Conservation (phyloP, 148 eudicot genomes). For the Selenicereus undatus region DNA sequence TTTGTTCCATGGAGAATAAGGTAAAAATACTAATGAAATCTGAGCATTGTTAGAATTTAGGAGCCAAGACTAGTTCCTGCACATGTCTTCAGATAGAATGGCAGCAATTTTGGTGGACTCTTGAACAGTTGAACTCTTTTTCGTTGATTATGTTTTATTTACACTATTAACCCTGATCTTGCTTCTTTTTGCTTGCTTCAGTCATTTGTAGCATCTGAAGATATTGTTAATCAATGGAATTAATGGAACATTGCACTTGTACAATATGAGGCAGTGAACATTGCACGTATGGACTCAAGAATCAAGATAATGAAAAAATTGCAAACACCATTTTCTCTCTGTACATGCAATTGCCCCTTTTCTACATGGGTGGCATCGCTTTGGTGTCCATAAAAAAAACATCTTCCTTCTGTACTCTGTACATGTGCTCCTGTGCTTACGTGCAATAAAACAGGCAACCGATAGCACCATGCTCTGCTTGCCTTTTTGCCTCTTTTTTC, state of each 20-base stretch:
- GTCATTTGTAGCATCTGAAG: not conserved
- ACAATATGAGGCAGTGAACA: slow-evolving; percentile 5
- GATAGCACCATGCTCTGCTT: not conserved
- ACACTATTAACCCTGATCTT: not conserved
- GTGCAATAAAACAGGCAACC: not conserved
- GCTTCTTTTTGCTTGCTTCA: not conserved
- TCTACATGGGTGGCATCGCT: no score
- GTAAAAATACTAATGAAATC: slow-evolving; percentile 29
- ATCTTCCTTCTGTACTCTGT: no score
- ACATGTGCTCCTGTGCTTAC: not conserved
- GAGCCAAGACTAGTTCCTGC: not conserved
- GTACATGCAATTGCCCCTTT: not conserved
- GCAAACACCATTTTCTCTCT: not conserved
- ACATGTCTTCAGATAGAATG: not conserved
- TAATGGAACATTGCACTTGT: not conserved
- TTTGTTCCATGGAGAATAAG: slow-evolving; percentile 98
- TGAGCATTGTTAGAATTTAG: not conserved
- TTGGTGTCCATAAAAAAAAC: no score
- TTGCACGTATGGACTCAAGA: not conserved
- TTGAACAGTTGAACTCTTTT: not conserved
- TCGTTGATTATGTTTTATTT: not conserved
- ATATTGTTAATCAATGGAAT: not conserved
- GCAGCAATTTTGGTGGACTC: not conserved
- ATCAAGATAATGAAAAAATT: not conserved
- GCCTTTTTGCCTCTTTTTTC: not conserved